Conservation (phyloP, 352 stramenopile species). For the Globisporangium sylvaticum region DNA sequence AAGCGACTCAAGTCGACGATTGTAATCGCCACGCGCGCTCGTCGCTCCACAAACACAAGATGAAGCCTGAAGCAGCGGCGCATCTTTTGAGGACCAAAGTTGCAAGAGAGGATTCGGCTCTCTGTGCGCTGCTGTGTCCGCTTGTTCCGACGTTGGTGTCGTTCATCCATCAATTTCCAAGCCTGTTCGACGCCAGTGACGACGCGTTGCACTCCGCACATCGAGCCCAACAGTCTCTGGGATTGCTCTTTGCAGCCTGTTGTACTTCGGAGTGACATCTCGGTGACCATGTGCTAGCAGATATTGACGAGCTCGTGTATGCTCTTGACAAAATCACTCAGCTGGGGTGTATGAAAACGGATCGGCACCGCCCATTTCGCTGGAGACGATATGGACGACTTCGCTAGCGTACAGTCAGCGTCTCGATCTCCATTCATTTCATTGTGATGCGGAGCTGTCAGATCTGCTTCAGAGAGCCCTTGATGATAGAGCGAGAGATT, state of each 20-base stretch:
- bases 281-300: slow-evolving; percentile 18
- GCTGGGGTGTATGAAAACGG: slow-evolving; percentile 11
- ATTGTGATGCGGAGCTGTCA: slow-evolving; percentile 1
- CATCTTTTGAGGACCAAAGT: slow-evolving; percentile 21
- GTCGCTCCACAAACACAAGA: slow-evolving; percentile 48
- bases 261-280: slow-evolving; percentile 35
- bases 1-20: slow-evolving; percentile 40
- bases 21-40: slow-evolving; percentile 36
- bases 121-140: slow-evolving; percentile 41
- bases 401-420: slow-evolving; percentile 10
- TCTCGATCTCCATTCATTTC: slow-evolving; percentile 14
- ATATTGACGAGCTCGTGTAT: slow-evolving; percentile 47
- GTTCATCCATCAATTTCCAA: slow-evolving; percentile 55
- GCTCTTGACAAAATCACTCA: slow-evolving; percentile 39
- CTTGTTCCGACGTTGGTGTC: slow-evolving; percentile 42
- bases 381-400: slow-evolving; percentile 13
- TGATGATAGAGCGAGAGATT: not conserved
- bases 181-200: slow-evolving; percentile 32
- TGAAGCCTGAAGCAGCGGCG: slow-evolving; percentile 23
- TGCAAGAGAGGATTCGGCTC: slow-evolving; percentile 27
- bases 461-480: slow-evolving; percentile 12
- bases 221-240: slow-evolving; percentile 25
- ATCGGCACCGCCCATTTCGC: not conserved
- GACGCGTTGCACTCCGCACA: slow-evolving; percentile 15
- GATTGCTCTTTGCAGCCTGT: slow-evolving; percentile 31